A percentile compares a stretch with the other conserved stretches of the same genome.
Evolutionary conservation across 768 basidiomycete genomes (phyloP).

Genomic region (Amanita phalloides): DNA sequence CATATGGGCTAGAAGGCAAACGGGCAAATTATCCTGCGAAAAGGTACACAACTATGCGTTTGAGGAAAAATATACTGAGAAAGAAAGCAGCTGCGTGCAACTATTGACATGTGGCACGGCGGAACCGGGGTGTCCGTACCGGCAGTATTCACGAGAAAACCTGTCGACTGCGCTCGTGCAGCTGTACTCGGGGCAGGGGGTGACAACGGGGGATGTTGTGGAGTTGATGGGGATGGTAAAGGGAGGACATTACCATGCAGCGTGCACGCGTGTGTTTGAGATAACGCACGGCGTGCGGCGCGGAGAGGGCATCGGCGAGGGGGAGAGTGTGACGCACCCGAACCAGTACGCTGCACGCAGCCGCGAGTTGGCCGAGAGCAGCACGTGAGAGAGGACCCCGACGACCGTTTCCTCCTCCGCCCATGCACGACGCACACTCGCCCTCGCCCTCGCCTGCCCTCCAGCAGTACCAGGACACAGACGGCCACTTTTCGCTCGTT

Average conservation of each 20-base stretch:
- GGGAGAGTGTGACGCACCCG: conserved; percentile 88
- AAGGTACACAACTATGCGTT: conserved; percentile 38
- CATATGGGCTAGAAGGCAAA: conserved; percentile 89
- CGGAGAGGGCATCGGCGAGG: conserved; percentile 79
- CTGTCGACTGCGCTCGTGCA: conserved; percentile 68
- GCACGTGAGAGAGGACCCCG: neutral
- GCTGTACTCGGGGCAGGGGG: conserved; percentile 51
- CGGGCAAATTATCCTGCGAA: conserved; percentile 91
- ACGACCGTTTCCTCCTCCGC: neutral
- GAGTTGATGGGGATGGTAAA: conserved; percentile 81
- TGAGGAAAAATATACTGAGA: neutral
- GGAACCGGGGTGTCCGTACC: conserved; percentile 90
- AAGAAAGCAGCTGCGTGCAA: conserved; percentile 67
- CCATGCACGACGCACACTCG: neutral
- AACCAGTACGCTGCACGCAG: conserved; percentile 81
- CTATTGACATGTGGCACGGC: conserved; percentile 56
- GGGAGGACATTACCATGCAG: conserved; percentile 80
- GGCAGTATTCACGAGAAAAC: conserved; percentile 79
- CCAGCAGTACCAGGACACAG: conserved; percentile 78
- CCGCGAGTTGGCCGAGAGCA: conserved; percentile 49
- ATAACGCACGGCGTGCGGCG: conserved; percentile 86
- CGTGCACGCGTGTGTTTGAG: conserved; percentile 96
- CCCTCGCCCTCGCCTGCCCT: conserved; percentile 16
- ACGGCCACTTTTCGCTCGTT: conserved; percentile 96
- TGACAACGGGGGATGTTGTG: conserved; percentile 58